Evolutionary conservation across 1,284 basidiomycete species (phyloP).

Genomic region (Malassezia sympodialis): DNA sequence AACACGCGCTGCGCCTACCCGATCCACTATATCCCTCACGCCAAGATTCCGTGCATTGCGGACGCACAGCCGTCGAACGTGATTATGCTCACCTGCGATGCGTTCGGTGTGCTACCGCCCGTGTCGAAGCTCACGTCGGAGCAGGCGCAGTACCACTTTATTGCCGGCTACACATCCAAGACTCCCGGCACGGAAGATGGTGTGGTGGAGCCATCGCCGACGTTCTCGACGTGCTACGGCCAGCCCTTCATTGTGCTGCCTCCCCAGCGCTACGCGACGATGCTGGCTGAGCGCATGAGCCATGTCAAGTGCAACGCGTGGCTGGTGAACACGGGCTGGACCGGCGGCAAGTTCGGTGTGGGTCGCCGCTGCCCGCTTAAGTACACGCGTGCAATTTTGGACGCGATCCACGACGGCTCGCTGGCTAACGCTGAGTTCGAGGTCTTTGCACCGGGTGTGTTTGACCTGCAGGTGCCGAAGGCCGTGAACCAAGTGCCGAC

Average conservation of each 20-base stretch:
- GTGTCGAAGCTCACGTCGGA: slow-evolving; percentile 84
- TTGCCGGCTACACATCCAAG: slow-evolving; percentile 64
- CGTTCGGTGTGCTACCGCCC: slow-evolving; percentile 93
- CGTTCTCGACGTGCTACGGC: slow-evolving; percentile 97
- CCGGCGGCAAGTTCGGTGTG: slow-evolving; percentile 79
- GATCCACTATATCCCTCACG: slow-evolving; percentile 74
- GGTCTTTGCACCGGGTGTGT: slow-evolving; percentile 54
- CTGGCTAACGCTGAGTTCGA: slow-evolving; percentile 77
- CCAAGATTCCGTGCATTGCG: slow-evolving; percentile 56
- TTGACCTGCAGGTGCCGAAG: slow-evolving; percentile 43
- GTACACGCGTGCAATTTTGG: slow-evolving; percentile 85
- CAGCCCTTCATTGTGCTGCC: slow-evolving; percentile 98
- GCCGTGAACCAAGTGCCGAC: slow-evolving; percentile 31
- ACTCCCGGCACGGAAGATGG: slow-evolving; percentile 97
- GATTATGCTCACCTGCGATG: slow-evolving; percentile 96
- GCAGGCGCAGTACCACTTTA: slow-evolving; percentile 74
- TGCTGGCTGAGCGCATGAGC: slow-evolving; percentile 92
- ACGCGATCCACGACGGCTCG: slow-evolving; percentile 88
- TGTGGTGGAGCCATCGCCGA: slow-evolving; percentile 92
- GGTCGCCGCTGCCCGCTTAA: slow-evolving; percentile 49
- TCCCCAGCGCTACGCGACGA: slow-evolving; percentile 70
- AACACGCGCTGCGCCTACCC: slow-evolving; percentile 74
- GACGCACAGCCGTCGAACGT: slow-evolving; percentile 60
- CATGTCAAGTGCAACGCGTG: slow-evolving; percentile 86
- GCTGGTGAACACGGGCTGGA: slow-evolving; percentile 99